phyloP scores from a whole-genome alignment of 2,329 filamentous ascomycete genomes.

The Fusarium sp. region DNA sequence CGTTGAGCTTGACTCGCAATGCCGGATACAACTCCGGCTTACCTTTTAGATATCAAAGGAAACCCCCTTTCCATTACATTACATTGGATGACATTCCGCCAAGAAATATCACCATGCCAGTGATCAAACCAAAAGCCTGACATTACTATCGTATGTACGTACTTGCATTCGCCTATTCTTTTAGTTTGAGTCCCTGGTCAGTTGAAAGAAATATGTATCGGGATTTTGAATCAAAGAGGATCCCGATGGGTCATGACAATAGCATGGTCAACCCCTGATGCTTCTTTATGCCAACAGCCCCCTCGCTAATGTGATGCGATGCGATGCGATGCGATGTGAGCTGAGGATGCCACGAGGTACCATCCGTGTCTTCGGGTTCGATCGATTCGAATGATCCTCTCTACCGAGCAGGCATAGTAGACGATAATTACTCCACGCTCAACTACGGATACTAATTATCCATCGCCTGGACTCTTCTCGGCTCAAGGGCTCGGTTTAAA shows the following conservation, averaged over 20 bases:
- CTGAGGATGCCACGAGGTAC: conserved; percentile 5
- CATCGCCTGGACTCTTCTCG: conserved; percentile 1
- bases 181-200: conserved; percentile 10
- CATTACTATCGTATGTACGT: conserved; percentile 9
- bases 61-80: conserved; percentile 15
- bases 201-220: neutral
- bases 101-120: conserved; percentile 20
- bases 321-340: neutral
- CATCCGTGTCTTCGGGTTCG: conserved; percentile 24
- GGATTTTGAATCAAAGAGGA: conserved; percentile 11
- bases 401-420: neutral
- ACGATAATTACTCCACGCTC: neutral
- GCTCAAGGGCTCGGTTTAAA: conserved; percentile 18
- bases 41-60: neutral
- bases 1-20: conserved; percentile 24
- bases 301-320: conserved; percentile 1
- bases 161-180: conserved; percentile 18
- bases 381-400: conserved; percentile 13
- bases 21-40: conserved; percentile 4
- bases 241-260: neutral
- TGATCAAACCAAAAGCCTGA: conserved; percentile 20
- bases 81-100: conserved; percentile 27
- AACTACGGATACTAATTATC: neutral
- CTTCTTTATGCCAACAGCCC: conserved; percentile 8
- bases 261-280: conserved; percentile 20